phyloP scores from a whole-genome alignment of 2,329 filamentous ascomycete species.

The Cercospora nicotianae region DNA sequence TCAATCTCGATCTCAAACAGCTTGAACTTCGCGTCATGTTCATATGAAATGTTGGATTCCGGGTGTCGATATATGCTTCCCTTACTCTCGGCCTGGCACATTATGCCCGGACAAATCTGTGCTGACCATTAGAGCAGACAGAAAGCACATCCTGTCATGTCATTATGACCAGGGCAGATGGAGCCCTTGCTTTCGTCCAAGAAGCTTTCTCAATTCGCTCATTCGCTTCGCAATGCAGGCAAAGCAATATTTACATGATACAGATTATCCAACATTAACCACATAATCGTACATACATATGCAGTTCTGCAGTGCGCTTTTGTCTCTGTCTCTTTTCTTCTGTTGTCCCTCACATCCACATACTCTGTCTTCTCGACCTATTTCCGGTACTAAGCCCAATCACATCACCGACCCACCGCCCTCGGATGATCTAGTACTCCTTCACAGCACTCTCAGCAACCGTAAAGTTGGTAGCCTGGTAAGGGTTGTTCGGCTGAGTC shows the following conservation, averaged over 20 bases:
- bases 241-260: not conserved
- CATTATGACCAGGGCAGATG: too few relatives aligned
- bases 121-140: too few relatives aligned
- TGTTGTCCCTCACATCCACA: not conserved
- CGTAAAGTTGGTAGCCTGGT: not conserved
- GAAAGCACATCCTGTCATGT: too few relatives aligned
- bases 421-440: not conserved
- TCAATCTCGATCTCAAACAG: too few relatives aligned
- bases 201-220: not conserved
- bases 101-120: too few relatives aligned
- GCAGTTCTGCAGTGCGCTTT: not conserved
- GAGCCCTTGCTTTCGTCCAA: too few relatives aligned
- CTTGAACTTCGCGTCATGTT: too few relatives aligned
- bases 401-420: accelerated
- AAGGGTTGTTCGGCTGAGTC: not conserved
- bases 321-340: not conserved
- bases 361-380: accelerated
- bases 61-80: too few relatives aligned
- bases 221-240: not conserved
- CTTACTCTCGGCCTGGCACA: too few relatives aligned
- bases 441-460: not conserved
- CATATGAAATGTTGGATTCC: too few relatives aligned
- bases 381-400: not conserved
- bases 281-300: not conserved
- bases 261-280: not conserved